Base-by-base conservation (phyloP, 1,284 basidiomycete species). In the Inonotus obliquus region DNA sequence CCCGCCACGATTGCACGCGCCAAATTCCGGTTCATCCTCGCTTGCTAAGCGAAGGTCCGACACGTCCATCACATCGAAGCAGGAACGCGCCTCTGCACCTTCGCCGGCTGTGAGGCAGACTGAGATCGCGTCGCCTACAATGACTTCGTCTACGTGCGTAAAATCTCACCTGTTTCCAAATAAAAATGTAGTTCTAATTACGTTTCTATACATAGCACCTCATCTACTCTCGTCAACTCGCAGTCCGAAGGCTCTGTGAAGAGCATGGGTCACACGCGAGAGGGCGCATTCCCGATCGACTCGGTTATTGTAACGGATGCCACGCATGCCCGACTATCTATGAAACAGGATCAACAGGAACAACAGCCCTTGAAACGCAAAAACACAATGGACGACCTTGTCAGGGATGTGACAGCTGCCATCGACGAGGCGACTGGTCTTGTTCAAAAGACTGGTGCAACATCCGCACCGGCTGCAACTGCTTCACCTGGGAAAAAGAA, bases 251-350 rank as follows among this genome's bases (percentile, higher is more conserved):
- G 63, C 65, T 55, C 51, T 25, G n/a, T 55, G 44, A 59, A 61
- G 61, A 74, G 81, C 45, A 68, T 75, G 52, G 51, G 51, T 35
- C 87, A 89, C 69, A 71, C 76, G 60, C 77, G 87, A 27, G 88
- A 90, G 75, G 87, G 85, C 54, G 87, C 88, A 3, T 88, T 86
- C 66, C 75, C 82, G 41, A 80, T 84, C 0, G 82, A 82, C 51
- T 75, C 74, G 54, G 62, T 76, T 48, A 70, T 72, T 21, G 37
- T 63, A 6, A 55, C 39, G 19, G 52, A 63, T 27, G 71, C 77
- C n/a, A 67, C 71, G 9, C 71, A 74, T 54, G 67, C 73, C 17
- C 41, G 41, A 21, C 57, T 68, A 38, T 65, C 67, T 45, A 17
- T 37, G 51, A 49, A 49, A 44, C 51, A 51, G n/a, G 55, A 60